Conservation (phyloP, 1,139 yeast genomes). For the Candida sp. region DNA sequence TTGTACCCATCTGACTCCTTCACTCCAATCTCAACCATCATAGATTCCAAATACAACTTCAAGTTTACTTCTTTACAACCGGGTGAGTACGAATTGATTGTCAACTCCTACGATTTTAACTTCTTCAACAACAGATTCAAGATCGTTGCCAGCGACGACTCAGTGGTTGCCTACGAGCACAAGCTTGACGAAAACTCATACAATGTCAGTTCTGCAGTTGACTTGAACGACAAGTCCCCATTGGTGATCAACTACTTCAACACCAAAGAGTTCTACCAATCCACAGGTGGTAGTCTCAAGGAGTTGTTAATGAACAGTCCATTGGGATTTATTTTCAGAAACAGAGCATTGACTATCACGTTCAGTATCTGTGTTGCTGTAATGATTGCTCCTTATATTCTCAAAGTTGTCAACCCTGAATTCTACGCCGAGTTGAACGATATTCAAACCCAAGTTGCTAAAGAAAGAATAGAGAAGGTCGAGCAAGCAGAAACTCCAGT, state of each 20-base stretch:
- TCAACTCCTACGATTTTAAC: constrained; percentile 42
- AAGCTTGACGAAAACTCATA: constrained; percentile 18
- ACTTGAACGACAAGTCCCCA: constrained; percentile 21
- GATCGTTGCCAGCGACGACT: constrained; percentile 24
- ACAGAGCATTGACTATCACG: constrained; percentile 37
- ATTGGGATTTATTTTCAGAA: constrained; percentile 46
- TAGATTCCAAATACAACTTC: constrained; percentile 32
- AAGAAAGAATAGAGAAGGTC: constrained; percentile 9
- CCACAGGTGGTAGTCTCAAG: constrained; percentile 32
- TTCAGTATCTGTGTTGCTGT: constrained; percentile 33
- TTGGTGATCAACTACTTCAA: constrained; percentile 25
- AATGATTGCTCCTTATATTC: constrained; percentile 37
- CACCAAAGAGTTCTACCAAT: constrained; percentile 38
- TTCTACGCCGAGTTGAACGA: constrained; percentile 39
- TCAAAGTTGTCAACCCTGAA: constrained; percentile 40
- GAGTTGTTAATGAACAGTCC: constrained; percentile 47
- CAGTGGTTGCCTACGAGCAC: constrained; percentile 27
- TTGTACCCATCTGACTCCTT: constrained; percentile 20
- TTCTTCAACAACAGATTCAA: constrained; percentile 29
- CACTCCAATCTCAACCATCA: constrained; percentile 17
- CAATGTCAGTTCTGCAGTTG: constrained; percentile 21
- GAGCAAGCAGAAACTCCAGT: constrained; percentile 9
- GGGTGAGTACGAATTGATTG: constrained; percentile 40
- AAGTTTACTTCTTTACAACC: constrained; percentile 23
- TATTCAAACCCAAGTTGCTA: constrained; percentile 19